Evolutionary conservation across 2,329 filamentous ascomycete species (phyloP), one percentile per base, ranked within the genome.

Genomic region (Aspergillus sojae): DNA sequence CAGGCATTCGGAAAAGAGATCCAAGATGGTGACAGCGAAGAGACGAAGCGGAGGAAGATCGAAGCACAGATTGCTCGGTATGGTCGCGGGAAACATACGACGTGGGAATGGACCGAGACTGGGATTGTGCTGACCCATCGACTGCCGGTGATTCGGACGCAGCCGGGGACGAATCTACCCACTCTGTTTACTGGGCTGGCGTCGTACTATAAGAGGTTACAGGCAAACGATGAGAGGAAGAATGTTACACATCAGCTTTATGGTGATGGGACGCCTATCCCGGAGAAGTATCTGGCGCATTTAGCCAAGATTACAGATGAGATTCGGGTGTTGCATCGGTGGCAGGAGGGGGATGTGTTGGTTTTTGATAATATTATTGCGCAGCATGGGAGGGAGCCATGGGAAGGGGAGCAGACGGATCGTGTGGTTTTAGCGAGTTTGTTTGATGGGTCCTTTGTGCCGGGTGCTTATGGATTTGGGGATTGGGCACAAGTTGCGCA

Each of bases 331-430:
- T 67, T 84, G 58, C 82, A 84, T 67, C 77, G 75, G 56, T 84
- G 82, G 82, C 71, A 83, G 68, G 70, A 72, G 14, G 81, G 81
- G 0, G 82, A 84, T 71, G 80, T 84, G 4, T 71, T 84, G 12
- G 80, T 84, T 0, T 84, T 77, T 69, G 81, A 84, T 67, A 84
- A 84, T 68, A 69, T 81, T 19, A 78, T 84, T 69, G 77, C 81
- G 1, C 82, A 84, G 71, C 82, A 84, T 73, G 82, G 81, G 3
- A 73, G 82, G 58, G 73, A 84, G 69, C 81, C 82, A 0, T 84
- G 82, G 82, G 71, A 78, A 59, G 81, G 81, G 5, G 76, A 81
- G 59, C 82, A 84, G 67, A 66, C 68, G 1, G 81, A 84, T 70
- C 76, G 81, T 0, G 77, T 84, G 1, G 74, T 84, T 2, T 64